These are phyloP conservation scores for Trifolium fragiferum DNA, from an alignment of 306 rosid genomes.

Conservation along the genomic window DNA sequence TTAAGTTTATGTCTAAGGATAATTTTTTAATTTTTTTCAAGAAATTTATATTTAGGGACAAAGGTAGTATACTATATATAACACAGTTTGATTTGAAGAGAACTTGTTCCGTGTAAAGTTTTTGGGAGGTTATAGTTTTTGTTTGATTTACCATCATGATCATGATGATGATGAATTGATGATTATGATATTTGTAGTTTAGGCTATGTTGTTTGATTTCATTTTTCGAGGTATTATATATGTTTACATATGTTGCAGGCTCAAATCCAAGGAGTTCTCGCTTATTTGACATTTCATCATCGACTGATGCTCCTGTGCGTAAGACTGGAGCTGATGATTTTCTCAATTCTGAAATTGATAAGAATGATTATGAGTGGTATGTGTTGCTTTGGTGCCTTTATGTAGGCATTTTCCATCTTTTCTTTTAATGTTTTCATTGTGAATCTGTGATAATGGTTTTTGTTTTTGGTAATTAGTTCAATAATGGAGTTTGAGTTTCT, in stretches of 20 bases:
- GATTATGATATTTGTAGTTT: background rate
- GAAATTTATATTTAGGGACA: background rate
- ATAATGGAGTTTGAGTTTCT: constrained; percentile 3
- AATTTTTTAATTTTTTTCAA: background rate
- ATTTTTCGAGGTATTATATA: background rate
- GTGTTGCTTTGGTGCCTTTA: constrained; percentile 15
- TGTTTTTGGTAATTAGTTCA: constrained; percentile 16
- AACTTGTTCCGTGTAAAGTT: background rate
- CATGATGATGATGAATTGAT: background rate
- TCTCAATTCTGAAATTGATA: constrained; percentile 79
- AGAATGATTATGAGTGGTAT: constrained; percentile 96
- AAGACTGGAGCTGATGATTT: constrained; percentile 81
- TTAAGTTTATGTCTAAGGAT: background rate
- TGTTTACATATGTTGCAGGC: constrained; percentile 50
- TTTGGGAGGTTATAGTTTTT: constrained; percentile 1
- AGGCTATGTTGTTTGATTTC: background rate
- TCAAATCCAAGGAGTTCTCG: constrained; percentile 60
- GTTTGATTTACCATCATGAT: background rate
- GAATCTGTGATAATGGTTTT: background rate
- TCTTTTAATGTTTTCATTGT: background rate
- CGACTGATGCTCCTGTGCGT: constrained; percentile 57
- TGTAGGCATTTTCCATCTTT: background rate
- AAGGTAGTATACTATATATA: background rate
- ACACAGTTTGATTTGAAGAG: background rate
- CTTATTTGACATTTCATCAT: constrained; percentile 58